These are phyloP conservation scores for Purshia tridentata DNA, from an alignment of 306 rosid species.

Conservation along the genomic window DNA sequence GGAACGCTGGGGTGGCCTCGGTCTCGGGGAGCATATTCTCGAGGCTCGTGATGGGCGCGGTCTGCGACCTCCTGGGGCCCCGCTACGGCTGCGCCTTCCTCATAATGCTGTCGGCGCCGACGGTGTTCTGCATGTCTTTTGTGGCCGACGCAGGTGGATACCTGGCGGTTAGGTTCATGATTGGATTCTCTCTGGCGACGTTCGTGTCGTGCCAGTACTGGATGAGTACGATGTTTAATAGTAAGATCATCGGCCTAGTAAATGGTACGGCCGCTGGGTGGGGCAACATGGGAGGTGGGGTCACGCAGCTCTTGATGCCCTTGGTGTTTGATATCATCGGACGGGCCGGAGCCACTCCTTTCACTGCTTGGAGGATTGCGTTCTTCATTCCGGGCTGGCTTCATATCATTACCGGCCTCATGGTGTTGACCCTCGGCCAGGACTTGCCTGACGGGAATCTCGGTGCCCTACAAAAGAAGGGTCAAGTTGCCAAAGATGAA, in stretches of 20 bases:
- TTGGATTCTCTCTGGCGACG: slow-evolving; percentile 81
- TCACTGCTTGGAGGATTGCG: slow-evolving; percentile 85
- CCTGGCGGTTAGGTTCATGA: slow-evolving; percentile 71
- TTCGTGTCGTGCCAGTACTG: slow-evolving; percentile 95
- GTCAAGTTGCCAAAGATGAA: slow-evolving; percentile 67
- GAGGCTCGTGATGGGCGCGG: slow-evolving; percentile 76
- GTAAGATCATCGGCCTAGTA: slow-evolving; percentile 76
- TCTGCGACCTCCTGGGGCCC: slow-evolving; percentile 77
- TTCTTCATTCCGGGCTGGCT: slow-evolving; percentile 75
- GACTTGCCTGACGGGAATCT: slow-evolving; percentile 94
- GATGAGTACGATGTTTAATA: slow-evolving; percentile 93
- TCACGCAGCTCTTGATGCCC: slow-evolving; percentile 90
- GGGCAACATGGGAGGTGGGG: slow-evolving; percentile 99
- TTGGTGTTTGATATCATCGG: slow-evolving; percentile 53
- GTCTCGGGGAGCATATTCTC: slow-evolving; percentile 86
- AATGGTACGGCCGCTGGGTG: slow-evolving; percentile 94
- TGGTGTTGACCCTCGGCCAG: slow-evolving; percentile 75
- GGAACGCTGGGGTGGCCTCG: slow-evolving; percentile 89
- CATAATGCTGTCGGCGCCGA: slow-evolving; percentile 63
- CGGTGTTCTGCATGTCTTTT: slow-evolving; percentile 76
- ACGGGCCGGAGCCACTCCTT: slow-evolving; percentile 55
- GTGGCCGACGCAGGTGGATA: slow-evolving; percentile 65
- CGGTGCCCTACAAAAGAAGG: slow-evolving; percentile 64
- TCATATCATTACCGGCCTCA: slow-evolving; percentile 65
- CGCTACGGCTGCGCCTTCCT: slow-evolving; percentile 80